Conservation (phyloP, 2,329 filamentous ascomycete species). For the Diplodia sapinea region DNA sequence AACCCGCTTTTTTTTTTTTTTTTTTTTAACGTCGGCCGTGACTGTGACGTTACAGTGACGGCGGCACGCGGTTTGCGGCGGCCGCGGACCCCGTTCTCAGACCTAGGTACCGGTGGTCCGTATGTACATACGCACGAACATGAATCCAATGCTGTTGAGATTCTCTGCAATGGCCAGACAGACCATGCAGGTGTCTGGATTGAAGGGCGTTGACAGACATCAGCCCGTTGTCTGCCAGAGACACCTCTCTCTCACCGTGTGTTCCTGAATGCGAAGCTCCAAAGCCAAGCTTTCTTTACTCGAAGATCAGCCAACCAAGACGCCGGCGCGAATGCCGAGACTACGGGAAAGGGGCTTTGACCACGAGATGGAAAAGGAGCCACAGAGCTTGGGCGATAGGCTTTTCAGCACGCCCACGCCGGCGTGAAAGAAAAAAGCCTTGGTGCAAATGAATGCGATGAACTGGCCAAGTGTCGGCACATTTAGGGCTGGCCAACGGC, state of each 20-base stretch:
- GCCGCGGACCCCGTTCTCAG: not conserved
- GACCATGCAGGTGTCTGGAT: not conserved
- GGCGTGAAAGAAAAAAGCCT: not conserved
- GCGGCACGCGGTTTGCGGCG: not conserved
- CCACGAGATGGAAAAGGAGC: not conserved
- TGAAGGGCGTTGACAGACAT: too few species aligned
- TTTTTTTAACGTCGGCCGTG: not conserved
- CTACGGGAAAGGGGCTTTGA: slow-evolving; percentile 1
- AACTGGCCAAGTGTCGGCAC: not conserved
- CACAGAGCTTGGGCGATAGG: not conserved
- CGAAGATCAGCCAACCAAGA: not conserved
- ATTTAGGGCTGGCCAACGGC: slow-evolving; percentile 5
- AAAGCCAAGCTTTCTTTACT: slow-evolving; percentile 10
- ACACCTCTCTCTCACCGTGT: not conserved
- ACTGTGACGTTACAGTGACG: not conserved
- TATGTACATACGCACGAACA: too few species aligned
- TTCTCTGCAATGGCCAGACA: not conserved
- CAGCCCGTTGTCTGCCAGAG: not conserved
- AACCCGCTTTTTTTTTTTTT: not conserved
- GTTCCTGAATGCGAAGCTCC: not conserved
- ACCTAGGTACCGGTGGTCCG: too few species aligned
- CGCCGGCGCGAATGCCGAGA: not conserved
- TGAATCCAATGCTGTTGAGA: not conserved
- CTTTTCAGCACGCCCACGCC: not conserved
- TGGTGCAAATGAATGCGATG: not conserved